These are phyloP conservation scores for Lathyrus sativus DNA, from an alignment of 306 rosid species.

Conservation along the genomic window DNA sequence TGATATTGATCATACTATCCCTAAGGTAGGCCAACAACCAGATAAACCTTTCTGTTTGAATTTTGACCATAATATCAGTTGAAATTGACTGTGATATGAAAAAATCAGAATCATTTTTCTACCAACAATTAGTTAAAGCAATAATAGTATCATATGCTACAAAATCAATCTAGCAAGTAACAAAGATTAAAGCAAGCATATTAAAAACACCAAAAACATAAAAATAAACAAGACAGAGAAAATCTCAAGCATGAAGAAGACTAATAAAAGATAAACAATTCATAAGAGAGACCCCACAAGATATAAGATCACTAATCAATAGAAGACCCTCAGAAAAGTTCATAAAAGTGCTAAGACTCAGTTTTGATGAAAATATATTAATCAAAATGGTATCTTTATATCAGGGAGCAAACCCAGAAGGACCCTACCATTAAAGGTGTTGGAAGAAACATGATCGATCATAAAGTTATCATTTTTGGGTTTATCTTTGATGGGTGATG, in stretches of 20 bases:
- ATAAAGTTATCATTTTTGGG: conserved; percentile 44
- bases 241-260: conserved; percentile 6
- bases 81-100: conserved; percentile 15
- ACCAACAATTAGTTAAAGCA: neutral
- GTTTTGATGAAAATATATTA: neutral
- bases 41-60: neutral
- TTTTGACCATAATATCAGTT: neutral
- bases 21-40: conserved; percentile 16
- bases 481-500: conserved; percentile 65
- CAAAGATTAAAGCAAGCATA: neutral
- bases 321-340: conserved; percentile 25
- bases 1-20: conserved; percentile 9
- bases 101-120: conserved; percentile 1
- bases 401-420: neutral
- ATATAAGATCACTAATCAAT: conserved; percentile 26
- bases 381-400: conserved; percentile 8
- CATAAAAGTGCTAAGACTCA: neutral
- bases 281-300: conserved; percentile 36
- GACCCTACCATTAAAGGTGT: conserved; percentile 45
- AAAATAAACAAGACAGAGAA: neutral
- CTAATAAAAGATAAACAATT: conserved; percentile 19
- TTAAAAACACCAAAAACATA: conserved; percentile 2
- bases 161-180: conserved; percentile 22
- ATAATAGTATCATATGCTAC: neutral
- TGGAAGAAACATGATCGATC: conserved; percentile 43